Percentiles rank a stretch among this genome's conserved stretches.
These are phyloP conservation scores for Calonectria henricotiae DNA, from an alignment of 2,329 filamentous ascomycete species.

Conservation along the genomic window DNA sequence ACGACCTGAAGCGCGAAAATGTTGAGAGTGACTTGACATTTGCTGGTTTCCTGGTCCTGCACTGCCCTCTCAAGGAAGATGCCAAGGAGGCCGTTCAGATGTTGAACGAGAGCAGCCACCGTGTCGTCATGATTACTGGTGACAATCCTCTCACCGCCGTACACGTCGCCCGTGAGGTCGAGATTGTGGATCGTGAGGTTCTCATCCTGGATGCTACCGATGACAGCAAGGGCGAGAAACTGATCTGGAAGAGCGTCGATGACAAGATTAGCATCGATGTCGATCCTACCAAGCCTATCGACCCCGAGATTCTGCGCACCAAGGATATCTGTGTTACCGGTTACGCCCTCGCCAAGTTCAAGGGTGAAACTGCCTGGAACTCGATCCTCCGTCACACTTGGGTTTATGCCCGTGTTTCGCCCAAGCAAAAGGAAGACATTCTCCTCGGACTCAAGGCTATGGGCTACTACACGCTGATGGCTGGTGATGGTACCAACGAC, in stretches of 20 bases:
- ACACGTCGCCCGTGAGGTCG: conserved; percentile 94
- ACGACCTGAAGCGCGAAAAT: conserved; percentile 93
- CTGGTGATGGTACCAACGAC: conserved; percentile 98
- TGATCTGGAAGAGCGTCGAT: conserved; percentile 96
- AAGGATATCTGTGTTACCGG: conserved; percentile 98
- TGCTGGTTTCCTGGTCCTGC: conserved; percentile 94
- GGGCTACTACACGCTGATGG: conserved; percentile 99
- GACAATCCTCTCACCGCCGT: conserved; percentile 98
- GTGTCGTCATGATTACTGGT: conserved; percentile 99
- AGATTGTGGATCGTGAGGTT: conserved; percentile 96
- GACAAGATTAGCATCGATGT: conserved; percentile 90
- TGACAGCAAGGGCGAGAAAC: conserved; percentile 84
- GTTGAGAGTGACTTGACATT: conserved; percentile 90
- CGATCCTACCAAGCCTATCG: conserved; percentile 85
- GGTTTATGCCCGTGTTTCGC: conserved; percentile 98
- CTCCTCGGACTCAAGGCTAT: conserved; percentile 96
- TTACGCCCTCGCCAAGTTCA: conserved; percentile 92
- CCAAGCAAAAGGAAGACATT: conserved; percentile 99
- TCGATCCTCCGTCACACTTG: conserved; percentile 90
- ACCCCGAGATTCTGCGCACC: conserved; percentile 83
- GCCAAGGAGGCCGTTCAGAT: conserved; percentile 94
- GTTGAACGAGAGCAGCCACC: conserved; percentile 98
- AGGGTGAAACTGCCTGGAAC: conserved; percentile 82
- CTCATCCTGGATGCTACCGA: conserved; percentile 96
- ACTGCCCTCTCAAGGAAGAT: conserved; percentile 97